These are phyloP conservation scores for Apiospora pterosperma DNA, from an alignment of 2,329 filamentous ascomycete genomes.

Conservation along the genomic window DNA sequence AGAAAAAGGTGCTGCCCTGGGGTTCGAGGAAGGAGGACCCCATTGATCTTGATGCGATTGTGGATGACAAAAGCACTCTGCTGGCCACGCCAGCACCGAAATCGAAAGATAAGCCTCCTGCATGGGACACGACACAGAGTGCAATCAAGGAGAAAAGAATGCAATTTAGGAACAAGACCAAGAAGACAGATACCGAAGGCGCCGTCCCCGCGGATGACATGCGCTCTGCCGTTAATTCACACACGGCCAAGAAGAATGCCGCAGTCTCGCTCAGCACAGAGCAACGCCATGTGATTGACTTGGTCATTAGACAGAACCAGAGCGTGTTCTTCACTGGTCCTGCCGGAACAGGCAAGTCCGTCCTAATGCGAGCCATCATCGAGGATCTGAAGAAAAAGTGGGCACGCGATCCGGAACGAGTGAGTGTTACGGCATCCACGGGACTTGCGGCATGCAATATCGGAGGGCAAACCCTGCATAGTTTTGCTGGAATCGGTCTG, in stretches of 20 bases:
- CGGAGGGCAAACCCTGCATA: conserved; percentile 91
- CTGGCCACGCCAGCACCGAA: conserved; percentile 31
- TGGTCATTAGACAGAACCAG: conserved; percentile 75
- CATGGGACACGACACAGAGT: conserved; percentile 73
- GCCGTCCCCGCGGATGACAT: conserved; percentile 42
- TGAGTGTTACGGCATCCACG: conserved; percentile 93
- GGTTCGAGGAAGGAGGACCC: conserved; percentile 25
- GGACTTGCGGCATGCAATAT: conserved; percentile 96
- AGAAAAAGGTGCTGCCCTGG: conserved; percentile 64
- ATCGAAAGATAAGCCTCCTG: conserved; percentile 29
- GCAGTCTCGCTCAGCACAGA: conserved; percentile 77
- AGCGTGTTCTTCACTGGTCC: conserved; percentile 99
- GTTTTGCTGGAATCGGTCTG: conserved; percentile 90
- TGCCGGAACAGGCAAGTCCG: conserved; percentile 94
- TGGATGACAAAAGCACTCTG: conserved; percentile 15
- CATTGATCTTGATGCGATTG: conserved; percentile 30
- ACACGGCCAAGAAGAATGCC: conserved; percentile 37
- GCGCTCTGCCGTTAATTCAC: conserved; percentile 35
- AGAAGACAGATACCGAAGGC: conserved; percentile 40
- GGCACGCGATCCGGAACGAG: conserved; percentile 70
- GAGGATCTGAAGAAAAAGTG: conserved; percentile 74
- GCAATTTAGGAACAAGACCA: conserved; percentile 63
- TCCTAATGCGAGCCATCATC: conserved; percentile 91
- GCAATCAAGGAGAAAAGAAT: conserved; percentile 76
- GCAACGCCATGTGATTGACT: conserved; percentile 76